Conservation (phyloP, 1,139 yeast species). For the Sugiyamaella neomexicana region DNA sequence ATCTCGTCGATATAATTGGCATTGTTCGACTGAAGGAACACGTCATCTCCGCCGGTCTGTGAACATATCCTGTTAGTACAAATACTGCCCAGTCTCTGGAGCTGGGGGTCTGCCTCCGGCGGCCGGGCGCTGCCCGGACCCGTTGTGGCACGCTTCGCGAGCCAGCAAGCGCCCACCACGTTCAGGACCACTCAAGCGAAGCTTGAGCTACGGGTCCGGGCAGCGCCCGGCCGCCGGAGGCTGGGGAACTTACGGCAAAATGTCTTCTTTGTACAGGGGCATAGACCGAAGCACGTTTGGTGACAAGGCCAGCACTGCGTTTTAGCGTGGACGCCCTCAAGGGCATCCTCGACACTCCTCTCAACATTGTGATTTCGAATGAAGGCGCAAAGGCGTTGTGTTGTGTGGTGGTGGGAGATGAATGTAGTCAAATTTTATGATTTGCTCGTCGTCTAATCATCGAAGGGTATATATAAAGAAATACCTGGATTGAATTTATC, state of each 20-base stretch:
- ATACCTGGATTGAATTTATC: constrained; percentile 2
- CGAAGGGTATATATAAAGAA: constrained; percentile 4
- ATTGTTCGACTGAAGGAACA: constrained; percentile 79
- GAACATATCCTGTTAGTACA: not conserved
- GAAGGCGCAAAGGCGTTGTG: not conserved
- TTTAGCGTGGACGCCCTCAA: constrained; percentile 10
- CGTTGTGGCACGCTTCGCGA: too few relatives aligned
- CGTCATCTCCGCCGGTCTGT: constrained; percentile 46
- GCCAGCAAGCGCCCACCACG: too few relatives aligned
- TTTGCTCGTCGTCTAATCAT: not conserved
- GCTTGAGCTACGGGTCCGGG: not conserved
- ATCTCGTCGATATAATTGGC: constrained; percentile 95
- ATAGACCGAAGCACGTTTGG: not conserved
- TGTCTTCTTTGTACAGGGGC: not conserved
- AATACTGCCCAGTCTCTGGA: not conserved
- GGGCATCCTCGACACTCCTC: constrained; percentile 16
- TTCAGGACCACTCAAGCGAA: not conserved
- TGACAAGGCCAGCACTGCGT: not conserved
- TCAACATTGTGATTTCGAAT: constrained; percentile 5
- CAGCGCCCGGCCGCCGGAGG: not conserved
- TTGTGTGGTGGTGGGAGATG: not conserved
- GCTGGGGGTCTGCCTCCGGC: not conserved
- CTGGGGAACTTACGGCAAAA: constrained; percentile 3
- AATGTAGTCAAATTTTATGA: constrained; percentile 4
- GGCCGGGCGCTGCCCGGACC: not conserved